Percentiles rank a stretch among this genome's conserved stretches.
Evolutionary conservation across 1,139 yeast genomes (phyloP).

Genomic region (Zhuliangozyma blackwelliae): DNA sequence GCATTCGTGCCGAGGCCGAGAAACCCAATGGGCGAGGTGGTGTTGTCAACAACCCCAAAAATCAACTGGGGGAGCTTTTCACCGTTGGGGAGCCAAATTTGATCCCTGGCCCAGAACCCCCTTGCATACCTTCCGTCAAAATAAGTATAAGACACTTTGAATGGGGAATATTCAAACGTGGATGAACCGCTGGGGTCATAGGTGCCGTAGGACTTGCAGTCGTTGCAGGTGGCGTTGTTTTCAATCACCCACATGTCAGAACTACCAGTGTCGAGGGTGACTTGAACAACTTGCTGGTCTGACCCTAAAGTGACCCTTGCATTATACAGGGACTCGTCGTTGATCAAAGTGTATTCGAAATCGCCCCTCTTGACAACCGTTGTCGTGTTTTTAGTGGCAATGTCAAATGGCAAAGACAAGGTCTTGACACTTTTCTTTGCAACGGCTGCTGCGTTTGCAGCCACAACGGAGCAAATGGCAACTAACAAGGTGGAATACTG

Average conservation of each 20-base stretch:
- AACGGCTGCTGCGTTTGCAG: no score
- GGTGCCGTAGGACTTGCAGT: conserved; percentile 2
- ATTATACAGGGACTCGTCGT: conserved; percentile 1
- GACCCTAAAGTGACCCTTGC: conserved; percentile 17
- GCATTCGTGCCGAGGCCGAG: conserved; percentile 18
- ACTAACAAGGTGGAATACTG: no score
- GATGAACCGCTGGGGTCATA: conserved; percentile 8
- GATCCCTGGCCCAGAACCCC: conserved; percentile 55
- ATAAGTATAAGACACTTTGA: conserved; percentile 6
- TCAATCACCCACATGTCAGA: conserved; percentile 24
- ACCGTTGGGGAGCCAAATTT: conserved; percentile 11
- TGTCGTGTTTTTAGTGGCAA: no score
- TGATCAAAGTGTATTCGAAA: not conserved
- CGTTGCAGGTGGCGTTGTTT: conserved; percentile 5
- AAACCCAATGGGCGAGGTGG: conserved; percentile 11
- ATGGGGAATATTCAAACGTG: conserved; percentile 7
- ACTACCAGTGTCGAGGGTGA: conserved; percentile 26
- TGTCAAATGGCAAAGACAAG: no score
- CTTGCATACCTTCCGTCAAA: conserved; percentile 26
- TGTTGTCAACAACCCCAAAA: conserved; percentile 14
- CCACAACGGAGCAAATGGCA: no score
- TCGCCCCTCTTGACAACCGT: no score
- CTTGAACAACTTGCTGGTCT: conserved; percentile 14
- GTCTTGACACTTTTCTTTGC: no score
- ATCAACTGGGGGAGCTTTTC: conserved; percentile 7